phyloP scores from a whole-genome alignment of 1,139 yeast genomes.

The Kodamaea derodonti region DNA sequence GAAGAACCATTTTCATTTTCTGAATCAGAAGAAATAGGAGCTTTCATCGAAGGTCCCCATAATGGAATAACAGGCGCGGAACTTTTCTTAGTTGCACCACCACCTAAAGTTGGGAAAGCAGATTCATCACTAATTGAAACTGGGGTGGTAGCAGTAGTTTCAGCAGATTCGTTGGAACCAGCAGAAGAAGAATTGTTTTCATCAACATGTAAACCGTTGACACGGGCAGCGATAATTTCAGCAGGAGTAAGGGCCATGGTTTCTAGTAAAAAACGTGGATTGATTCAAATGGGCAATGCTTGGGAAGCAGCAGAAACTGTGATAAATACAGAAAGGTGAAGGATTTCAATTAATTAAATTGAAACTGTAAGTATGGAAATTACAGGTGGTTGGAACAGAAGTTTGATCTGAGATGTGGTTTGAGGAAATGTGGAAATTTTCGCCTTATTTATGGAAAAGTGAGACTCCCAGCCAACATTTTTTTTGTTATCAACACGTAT shows the following conservation, averaged over 20 bases:
- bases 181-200: background rate
- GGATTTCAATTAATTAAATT: background rate
- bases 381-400: background rate
- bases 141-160: slow-evolving; percentile 14
- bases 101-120: slow-evolving; percentile 75
- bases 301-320: slow-evolving; percentile 12
- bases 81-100: slow-evolving; percentile 17
- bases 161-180: slow-evolving; percentile 8
- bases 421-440: background rate
- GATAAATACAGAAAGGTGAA: slow-evolving; percentile 1
- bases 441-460: background rate
- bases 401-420: background rate
- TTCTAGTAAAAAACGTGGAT: no score
- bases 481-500: background rate
- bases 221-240: slow-evolving; percentile 55
- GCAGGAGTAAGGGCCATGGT: slow-evolving; percentile 49
- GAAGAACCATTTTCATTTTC: slow-evolving; percentile 10
- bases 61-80: slow-evolving; percentile 18
- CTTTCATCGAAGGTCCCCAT: slow-evolving; percentile 38
- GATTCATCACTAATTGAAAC: slow-evolving; percentile 47
- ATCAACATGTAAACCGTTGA: slow-evolving; percentile 27
- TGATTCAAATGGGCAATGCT: slow-evolving; percentile 11
- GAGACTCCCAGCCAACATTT: background rate
- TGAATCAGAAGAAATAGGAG: slow-evolving; percentile 30
- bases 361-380: no score